Evolutionary conservation across 208 protist species (phyloP).

Genomic region (Trypanosoma vivax): DNA sequence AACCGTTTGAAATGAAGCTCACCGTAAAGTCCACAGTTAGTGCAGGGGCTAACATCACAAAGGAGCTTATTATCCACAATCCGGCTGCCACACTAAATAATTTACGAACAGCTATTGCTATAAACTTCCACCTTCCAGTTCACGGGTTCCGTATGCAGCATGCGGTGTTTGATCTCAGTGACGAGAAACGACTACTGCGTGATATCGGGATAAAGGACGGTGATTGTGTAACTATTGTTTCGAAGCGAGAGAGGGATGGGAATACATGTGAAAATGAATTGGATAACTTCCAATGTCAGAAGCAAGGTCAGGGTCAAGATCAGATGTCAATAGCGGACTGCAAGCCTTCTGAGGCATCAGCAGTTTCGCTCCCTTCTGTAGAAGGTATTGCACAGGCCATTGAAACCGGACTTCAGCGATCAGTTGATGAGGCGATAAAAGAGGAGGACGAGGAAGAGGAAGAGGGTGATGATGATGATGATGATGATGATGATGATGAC

Average conservation of each 20-base stretch:
- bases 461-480: slow-evolving; percentile 10
- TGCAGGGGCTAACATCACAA: slow-evolving; percentile 29
- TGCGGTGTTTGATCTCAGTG: slow-evolving; percentile 29
- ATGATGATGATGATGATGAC: slow-evolving; percentile 24
- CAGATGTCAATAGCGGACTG: not conserved
- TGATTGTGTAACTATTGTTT: slow-evolving; percentile 47
- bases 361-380: not conserved
- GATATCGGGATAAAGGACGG: slow-evolving; percentile 66
- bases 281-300: no score
- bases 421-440: not conserved
- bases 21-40: slow-evolving; percentile 42
- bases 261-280: not conserved
- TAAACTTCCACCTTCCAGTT: slow-evolving; percentile 63
- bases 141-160: slow-evolving; percentile 44
- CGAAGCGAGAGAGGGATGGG: slow-evolving; percentile 21
- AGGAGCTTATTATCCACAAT: slow-evolving; percentile 72
- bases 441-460: slow-evolving; percentile 11
- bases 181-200: slow-evolving; percentile 53
- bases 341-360: not conserved
- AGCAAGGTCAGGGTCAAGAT: not conserved
- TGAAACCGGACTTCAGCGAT: not conserved
- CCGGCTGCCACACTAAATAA: slow-evolving; percentile 65
- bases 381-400: not conserved
- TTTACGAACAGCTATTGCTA: slow-evolving; percentile 60
- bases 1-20: slow-evolving; percentile 70